Evolutionary conservation across 192 early-diverging fungal genomes (phyloP).

Genomic region (Chytriomyces confervae): DNA sequence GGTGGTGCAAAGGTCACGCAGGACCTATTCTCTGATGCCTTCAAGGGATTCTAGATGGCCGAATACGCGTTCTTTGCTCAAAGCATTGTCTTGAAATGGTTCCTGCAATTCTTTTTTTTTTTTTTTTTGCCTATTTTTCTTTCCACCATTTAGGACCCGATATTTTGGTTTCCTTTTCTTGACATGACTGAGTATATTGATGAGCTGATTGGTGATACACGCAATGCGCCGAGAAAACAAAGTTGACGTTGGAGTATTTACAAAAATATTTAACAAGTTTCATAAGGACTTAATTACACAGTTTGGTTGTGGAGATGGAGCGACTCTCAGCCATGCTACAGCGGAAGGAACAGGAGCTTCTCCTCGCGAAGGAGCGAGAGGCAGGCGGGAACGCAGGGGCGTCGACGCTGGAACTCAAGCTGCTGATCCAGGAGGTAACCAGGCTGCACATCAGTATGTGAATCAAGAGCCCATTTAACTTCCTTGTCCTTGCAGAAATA

Average conservation of each 20-base stretch:
- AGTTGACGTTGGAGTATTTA: too few relatives aligned
- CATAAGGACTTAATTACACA: too few relatives aligned
- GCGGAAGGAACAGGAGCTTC: slow-evolving; percentile 24
- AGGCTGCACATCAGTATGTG: not conserved
- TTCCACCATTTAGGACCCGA: too few relatives aligned
- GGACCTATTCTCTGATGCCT: slow-evolving; percentile 28
- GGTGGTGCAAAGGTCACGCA: slow-evolving; percentile 3
- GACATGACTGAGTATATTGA: too few relatives aligned
- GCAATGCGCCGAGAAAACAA: too few relatives aligned
- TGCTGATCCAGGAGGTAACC: slow-evolving; percentile 14
- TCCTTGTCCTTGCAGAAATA: not conserved
- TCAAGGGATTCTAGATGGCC: slow-evolving; percentile 21
- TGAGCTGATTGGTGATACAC: too few relatives aligned
- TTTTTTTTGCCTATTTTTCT: too few relatives aligned
- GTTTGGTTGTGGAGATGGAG: slow-evolving; percentile 11
- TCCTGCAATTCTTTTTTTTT: too few relatives aligned
- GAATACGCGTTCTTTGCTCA: too few relatives aligned
- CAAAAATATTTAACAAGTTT: too few relatives aligned
- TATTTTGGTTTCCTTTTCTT: too few relatives aligned
- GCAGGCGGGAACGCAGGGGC: not conserved
- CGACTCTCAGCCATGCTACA: slow-evolving; percentile 23
- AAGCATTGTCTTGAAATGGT: too few relatives aligned
- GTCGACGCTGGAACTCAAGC: slow-evolving; percentile 28
- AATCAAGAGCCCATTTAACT: not conserved
- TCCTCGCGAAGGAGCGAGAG: slow-evolving; percentile 9